Base-by-base conservation (phyloP, 2,329 filamentous ascomycete species). In the Xylaria sp. region DNA sequence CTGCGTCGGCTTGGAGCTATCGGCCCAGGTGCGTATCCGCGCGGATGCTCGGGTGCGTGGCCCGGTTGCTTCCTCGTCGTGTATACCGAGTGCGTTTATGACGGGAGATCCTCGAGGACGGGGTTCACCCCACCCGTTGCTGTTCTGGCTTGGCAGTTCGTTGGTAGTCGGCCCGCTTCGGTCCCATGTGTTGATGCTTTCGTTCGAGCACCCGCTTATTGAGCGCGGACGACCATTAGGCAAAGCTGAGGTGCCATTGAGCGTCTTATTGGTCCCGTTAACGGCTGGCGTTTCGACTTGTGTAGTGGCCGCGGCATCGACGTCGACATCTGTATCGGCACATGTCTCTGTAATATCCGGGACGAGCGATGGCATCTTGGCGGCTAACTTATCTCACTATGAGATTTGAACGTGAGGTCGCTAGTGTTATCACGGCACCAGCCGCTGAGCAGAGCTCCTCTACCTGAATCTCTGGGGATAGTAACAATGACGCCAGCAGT, bases 41-140 rank as follows among this genome's bases (percentile, higher is more conserved):
- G 70, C 64, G 51, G 67, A 67, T 24, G 68, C 57, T 17, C 64
- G 67, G 18, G 69, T 70, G 42, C 66, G 64, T n/a, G 71, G 72
- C 1, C 68, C 70, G 29, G 63, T 64, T 1, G 69, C 61, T 18
- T 73, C 71, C 22, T 70, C 60, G 45, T 75, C 69, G 50, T 72
- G 68, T 37, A 60, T 24, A 8, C 64, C 63, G 42, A 65, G 65
- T 1, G 64, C 51, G 18, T 62, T 63, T 29, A 71, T 68, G 9
- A 63, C 63, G 52, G 68, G 64, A 3, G 66, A 66, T 6, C 37
- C 39, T 16, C 49, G 50, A 9, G 50, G 54, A 41, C 39, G 22
- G 46, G 56, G 44, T 48, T 58, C 29, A 20, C 47, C 37, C 48
- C 44, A 56, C 9, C 26, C 17, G 19, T 48, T 40, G 34, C 34